phyloP scores from a whole-genome alignment of 2,329 filamentous ascomycete species.

The Amauroascus niger region DNA sequence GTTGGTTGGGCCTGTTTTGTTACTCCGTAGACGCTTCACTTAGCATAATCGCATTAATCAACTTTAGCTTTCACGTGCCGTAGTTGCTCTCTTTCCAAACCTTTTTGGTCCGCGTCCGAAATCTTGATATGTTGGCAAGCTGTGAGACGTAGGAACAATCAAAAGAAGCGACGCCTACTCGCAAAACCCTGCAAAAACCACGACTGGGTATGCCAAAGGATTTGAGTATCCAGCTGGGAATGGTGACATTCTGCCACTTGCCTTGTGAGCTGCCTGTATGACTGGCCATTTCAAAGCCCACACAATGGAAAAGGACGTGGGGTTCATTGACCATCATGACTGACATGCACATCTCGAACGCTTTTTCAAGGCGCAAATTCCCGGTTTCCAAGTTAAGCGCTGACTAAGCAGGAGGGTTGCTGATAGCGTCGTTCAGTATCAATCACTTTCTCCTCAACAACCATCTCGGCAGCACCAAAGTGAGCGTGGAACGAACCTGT shows the following conservation, averaged over 20 bases:
- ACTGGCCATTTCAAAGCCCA: too few relatives aligned
- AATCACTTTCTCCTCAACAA: constrained; percentile 19
- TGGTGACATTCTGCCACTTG: too few relatives aligned
- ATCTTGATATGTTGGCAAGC: too few relatives aligned
- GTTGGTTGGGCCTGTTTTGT: not conserved
- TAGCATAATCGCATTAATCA: not conserved
- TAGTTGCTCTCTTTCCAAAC: not conserved
- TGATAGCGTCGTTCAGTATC: constrained; percentile 18
- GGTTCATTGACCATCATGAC: too few relatives aligned
- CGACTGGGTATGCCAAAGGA: not conserved
- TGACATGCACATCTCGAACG: too few relatives aligned
- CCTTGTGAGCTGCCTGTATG: too few relatives aligned
- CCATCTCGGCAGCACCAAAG: constrained; percentile 12
- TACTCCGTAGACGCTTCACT: not conserved
- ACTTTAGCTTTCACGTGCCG: not conserved
- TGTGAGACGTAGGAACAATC: not conserved
- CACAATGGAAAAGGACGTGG: too few relatives aligned
- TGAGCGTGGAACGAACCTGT: constrained; percentile 1
- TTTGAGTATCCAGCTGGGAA: too few relatives aligned
- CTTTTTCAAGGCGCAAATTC: not conserved
- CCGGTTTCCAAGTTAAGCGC: not conserved
- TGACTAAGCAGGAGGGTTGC: constrained; percentile 16
- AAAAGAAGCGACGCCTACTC: not conserved
- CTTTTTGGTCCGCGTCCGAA: too few relatives aligned
- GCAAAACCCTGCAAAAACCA: not conserved